A percentile compares a stretch with the other conserved stretches of the same genome.
Evolutionary conservation across 441 rosid genomes (phyloP).

Genomic region (Sinapis alba): DNA sequence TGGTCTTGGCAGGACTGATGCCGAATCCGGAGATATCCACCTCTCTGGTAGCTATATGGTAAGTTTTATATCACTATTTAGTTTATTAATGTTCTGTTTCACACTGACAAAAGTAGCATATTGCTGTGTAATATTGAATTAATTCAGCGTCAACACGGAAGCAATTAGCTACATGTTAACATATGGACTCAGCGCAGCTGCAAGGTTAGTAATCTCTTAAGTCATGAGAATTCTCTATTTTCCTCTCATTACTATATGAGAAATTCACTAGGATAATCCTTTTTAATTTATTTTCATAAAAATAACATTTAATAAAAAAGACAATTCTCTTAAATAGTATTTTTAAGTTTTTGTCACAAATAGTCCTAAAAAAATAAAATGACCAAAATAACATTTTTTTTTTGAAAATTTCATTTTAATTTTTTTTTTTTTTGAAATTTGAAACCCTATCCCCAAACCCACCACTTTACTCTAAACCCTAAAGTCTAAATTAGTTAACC

Average conservation of each 20-base stretch:
- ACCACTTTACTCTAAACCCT: too few species aligned
- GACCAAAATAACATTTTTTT: too few species aligned
- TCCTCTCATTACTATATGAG: background rate
- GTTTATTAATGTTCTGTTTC: background rate
- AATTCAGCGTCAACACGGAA: constrained; percentile 61
- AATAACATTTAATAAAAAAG: too few species aligned
- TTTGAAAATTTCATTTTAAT: too few species aligned
- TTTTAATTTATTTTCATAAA: too few species aligned
- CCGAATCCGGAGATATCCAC: constrained; percentile 55
- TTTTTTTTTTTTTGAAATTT: too few species aligned
- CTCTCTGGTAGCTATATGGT: constrained; percentile 76
- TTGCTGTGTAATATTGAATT: background rate
- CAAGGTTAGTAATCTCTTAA: constrained; percentile 47
- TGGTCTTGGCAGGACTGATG: constrained; percentile 75
- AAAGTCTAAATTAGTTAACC: too few species aligned
- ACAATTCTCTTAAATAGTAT: too few species aligned
- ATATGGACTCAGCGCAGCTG: constrained; percentile 68
- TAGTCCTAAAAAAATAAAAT: too few species aligned
- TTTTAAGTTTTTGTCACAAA: too few species aligned
- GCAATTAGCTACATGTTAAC: constrained; percentile 59
- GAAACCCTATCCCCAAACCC: too few species aligned
- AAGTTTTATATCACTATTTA: constrained; percentile 3
- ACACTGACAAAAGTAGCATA: background rate
- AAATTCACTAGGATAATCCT: too few species aligned
- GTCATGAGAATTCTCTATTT: background rate